phyloP scores from a whole-genome alignment of 257 asterid species.

The Forsythia viridissima region DNA sequence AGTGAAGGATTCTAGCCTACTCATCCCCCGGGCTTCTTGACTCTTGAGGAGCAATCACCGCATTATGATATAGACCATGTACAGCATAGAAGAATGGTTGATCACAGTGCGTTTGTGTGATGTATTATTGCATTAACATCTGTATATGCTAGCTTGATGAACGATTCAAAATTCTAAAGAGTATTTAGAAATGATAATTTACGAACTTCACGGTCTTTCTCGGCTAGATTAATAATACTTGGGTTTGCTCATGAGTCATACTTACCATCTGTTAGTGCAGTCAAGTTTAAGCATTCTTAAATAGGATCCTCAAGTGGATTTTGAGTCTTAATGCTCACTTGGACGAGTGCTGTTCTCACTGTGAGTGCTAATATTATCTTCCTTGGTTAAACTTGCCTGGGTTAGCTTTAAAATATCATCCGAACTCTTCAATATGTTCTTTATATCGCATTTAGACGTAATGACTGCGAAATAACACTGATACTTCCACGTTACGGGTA shows the following conservation, averaged over 20 bases:
- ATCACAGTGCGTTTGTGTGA: conserved; percentile 10
- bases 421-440: too few relatives aligned
- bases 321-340: too few relatives aligned
- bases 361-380: too few relatives aligned
- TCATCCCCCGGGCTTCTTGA: background rate
- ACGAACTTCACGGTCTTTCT: background rate
- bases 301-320: too few relatives aligned
- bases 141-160: background rate
- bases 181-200: background rate
- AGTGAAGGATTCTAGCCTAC: conserved; percentile 25
- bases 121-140: background rate
- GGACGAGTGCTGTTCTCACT: too few relatives aligned
- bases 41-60: background rate
- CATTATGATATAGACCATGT: conserved; percentile 10
- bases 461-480: background rate
- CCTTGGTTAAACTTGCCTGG: too few relatives aligned
- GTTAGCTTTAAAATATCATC: too few relatives aligned
- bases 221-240: background rate
- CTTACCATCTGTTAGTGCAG: too few relatives aligned
- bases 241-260: background rate
- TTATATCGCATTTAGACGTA: background rate
- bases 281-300: too few relatives aligned
- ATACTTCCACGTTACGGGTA: background rate
- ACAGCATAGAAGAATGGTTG: conserved; percentile 14
- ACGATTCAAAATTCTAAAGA: background rate